phyloP scores from a whole-genome alignment of 805 yeast genomes.

The Komagataella pseudopastoris region DNA sequence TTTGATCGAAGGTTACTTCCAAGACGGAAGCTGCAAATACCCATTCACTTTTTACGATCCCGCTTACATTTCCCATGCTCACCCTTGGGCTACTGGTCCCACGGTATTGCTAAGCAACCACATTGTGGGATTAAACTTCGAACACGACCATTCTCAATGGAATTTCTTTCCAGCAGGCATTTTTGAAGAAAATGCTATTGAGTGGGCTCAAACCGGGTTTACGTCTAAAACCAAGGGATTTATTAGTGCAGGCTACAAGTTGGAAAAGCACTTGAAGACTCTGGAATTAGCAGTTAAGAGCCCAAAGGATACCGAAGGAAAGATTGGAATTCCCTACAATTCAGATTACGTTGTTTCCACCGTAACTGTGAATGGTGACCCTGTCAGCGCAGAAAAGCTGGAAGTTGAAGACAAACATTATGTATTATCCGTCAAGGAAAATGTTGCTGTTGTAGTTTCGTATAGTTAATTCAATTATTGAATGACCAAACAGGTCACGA shows the following conservation, averaged over 20 bases:
- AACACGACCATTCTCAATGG: conserved; percentile 2
- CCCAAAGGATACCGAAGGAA: neutral
- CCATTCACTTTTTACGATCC: conserved; percentile 5
- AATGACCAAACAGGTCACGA: neutral
- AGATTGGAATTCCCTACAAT: neutral
- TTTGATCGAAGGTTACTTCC: conserved; percentile 5
- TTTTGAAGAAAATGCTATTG: conserved; percentile 1
- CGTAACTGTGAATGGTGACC: neutral
- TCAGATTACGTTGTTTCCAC: neutral
- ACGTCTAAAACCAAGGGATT: conserved; percentile 4
- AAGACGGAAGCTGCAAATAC: conserved; percentile 5
- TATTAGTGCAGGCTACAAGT: conserved; percentile 4
- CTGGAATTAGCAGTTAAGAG: conserved; percentile 1
- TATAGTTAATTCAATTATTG: neutral
- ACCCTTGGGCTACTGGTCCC: conserved; percentile 5
- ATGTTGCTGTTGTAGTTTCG: neutral
- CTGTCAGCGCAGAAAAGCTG: neutral
- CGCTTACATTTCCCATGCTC: conserved; percentile 5
- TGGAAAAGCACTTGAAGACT: neutral
- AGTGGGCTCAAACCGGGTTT: conserved; percentile 5
- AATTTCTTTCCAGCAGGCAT: conserved; percentile 3
- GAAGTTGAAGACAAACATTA: neutral
- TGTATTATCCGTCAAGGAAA: neutral
- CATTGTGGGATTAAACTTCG: conserved; percentile 3
- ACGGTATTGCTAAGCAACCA: conserved; percentile 3